These are phyloP conservation scores for Schoenoplectus triqueter DNA, from an alignment of 202 grass and related monocot species.

Conservation along the genomic window DNA sequence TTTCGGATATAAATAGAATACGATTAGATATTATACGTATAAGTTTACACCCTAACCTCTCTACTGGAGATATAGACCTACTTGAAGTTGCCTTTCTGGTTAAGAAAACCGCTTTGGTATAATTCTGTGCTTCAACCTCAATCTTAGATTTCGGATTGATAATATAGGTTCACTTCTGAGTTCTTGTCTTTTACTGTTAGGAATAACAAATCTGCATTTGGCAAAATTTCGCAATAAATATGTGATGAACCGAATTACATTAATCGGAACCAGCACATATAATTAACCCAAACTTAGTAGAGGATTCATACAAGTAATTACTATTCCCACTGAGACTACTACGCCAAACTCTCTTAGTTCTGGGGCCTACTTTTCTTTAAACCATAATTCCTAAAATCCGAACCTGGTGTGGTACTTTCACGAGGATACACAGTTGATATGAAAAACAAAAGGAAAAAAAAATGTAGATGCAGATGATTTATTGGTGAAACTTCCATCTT, in stretches of 20 bases:
- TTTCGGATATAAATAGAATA: too few relatives aligned
- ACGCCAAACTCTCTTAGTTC: background rate
- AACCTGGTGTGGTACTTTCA: background rate
- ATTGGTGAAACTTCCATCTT: background rate
- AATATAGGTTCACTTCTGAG: slow-evolving; percentile 26
- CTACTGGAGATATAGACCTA: background rate
- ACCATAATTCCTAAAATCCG: background rate
- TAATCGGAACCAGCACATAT: background rate
- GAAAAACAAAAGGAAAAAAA: background rate
- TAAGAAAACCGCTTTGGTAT: slow-evolving; percentile 17
- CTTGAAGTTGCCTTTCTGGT: background rate
- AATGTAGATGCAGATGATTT: background rate
- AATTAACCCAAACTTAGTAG: background rate
- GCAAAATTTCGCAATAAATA: background rate
- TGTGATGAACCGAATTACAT: background rate
- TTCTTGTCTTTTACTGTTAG: slow-evolving; percentile 42
- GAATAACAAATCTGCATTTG: background rate
- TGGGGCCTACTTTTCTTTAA: too few relatives aligned
- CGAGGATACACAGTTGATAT: background rate
- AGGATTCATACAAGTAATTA: background rate
- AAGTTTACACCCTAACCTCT: too few relatives aligned
- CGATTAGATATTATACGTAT: too few relatives aligned
- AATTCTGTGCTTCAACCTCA: slow-evolving; percentile 33
- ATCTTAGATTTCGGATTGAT: slow-evolving; percentile 40
- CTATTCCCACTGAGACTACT: background rate